Evolutionary conservation across 139 green algal species (phyloP), one percentile per base, ranked within the genome.

Genomic region (Klebsormidium nitens): DNA sequence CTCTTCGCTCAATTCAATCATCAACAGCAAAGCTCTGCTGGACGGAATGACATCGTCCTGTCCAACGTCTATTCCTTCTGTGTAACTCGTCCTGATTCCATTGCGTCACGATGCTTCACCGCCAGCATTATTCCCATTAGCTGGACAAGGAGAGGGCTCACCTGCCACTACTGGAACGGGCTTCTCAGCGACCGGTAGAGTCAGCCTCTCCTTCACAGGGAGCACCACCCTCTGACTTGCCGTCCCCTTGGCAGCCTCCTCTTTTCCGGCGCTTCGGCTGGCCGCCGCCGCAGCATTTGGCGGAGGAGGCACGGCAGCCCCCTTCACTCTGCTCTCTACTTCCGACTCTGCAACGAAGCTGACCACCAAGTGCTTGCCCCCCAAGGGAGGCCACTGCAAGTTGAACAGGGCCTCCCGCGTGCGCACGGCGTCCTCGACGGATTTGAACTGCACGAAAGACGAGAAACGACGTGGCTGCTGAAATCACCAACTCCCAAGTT

Each of bases 361-460:
- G 28, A 75, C 47, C 28, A 65, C 46, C 64, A 93, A 56, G 42
- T 66, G 64, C 61, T 83, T 87, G 42, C 62, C 49, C 48, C 68
- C 86, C 47, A 38, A 47, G 36, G 38, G 2, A 17, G 86, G 86
- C 81, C 83, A 91, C 31, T 77, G 46, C 1, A 82, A n/a, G 26
- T 72, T 72, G 26, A 69, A 59, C 28, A 81, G 71, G 5, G 81
- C 88, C 8, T 65, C 23, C 1, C 77, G 71, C 1, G 87, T 81
- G 2, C 75, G 75, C 48, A 85, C 80, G 2, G 87, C 87, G 55
- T 89, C 32, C 42, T 69, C 82, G 32, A 42, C 39, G 2, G 39
- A 64, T 36, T 19, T 46, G 42, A 69, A 78, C 67, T 75, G 67
- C 26, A 39, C 19, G 52, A 4, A 36, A 11, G 6, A 1, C 34